These are phyloP conservation scores for Boletus semigastroideus DNA, from an alignment of 1,284 basidiomycete genomes.

Conservation along the genomic window DNA sequence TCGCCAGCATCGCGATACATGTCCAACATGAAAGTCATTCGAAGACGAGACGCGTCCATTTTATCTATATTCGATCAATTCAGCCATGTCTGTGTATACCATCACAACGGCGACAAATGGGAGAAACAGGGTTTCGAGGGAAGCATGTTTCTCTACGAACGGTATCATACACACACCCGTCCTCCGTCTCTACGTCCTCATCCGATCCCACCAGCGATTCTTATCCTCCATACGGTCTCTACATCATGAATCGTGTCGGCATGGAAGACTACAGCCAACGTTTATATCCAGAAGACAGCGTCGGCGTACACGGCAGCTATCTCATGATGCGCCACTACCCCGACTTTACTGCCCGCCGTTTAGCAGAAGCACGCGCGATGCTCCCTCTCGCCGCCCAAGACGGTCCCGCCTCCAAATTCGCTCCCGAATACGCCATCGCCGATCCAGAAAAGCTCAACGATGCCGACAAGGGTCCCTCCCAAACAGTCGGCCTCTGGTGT, in stretches of 20 bases:
- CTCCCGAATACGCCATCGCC: slow-evolving; percentile 41
- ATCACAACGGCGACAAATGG: slow-evolving; percentile 71
- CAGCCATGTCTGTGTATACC: slow-evolving; percentile 80
- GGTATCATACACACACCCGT: slow-evolving; percentile 42
- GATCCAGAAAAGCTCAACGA: slow-evolving; percentile 41
- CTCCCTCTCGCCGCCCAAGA: slow-evolving; percentile 32
- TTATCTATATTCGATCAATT: slow-evolving; percentile 81
- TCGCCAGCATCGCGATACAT: slow-evolving; percentile 59
- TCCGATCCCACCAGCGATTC: slow-evolving; percentile 43
- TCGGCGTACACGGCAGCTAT: slow-evolving; percentile 63
- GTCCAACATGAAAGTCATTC: slow-evolving; percentile 82
- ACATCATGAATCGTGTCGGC: slow-evolving; percentile 86
- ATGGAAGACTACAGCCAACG: slow-evolving; percentile 79
- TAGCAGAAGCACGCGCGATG: slow-evolving; percentile 34
- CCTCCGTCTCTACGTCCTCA: background rate
- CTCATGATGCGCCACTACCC: slow-evolving; percentile 77
- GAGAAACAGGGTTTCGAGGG: slow-evolving; percentile 86
- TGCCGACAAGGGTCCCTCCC: slow-evolving; percentile 53
- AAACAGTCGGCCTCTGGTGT: slow-evolving; percentile 79
- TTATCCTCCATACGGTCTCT: slow-evolving; percentile 84
- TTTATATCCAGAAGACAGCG: slow-evolving; percentile 77
- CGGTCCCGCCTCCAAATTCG: slow-evolving; percentile 46
- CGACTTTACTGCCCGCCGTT: slow-evolving; percentile 58
- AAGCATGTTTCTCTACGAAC: slow-evolving; percentile 85
- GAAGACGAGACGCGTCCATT: slow-evolving; percentile 79